phyloP scores from a whole-genome alignment of 1,284 basidiomycete species.

The Pyrrhoderma lamaoense region DNA sequence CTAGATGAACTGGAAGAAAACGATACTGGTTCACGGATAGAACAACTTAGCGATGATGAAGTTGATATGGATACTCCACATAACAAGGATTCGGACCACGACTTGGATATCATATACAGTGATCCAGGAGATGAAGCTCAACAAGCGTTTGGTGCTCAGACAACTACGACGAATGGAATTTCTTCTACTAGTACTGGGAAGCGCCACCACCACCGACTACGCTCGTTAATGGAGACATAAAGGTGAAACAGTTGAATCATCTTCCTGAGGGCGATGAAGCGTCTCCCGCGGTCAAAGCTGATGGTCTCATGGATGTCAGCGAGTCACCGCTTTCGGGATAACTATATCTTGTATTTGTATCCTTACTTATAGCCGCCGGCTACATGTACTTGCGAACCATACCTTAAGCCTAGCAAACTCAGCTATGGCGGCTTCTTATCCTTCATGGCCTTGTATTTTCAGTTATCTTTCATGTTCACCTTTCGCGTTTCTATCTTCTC shows the following conservation, averaged over 20 bases:
- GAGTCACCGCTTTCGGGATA: constrained; percentile 59
- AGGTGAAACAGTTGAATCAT: constrained; percentile 45
- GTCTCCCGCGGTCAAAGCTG: constrained; percentile 49
- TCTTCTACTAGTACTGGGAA: constrained; percentile 30
- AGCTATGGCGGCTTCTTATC: no score
- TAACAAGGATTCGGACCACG: constrained; percentile 23
- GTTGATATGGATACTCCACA: constrained; percentile 16
- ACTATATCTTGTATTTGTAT: constrained; percentile 1
- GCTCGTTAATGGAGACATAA: constrained; percentile 38
- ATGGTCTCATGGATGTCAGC: constrained; percentile 67
- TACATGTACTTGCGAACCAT: no score
- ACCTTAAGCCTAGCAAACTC: neutral
- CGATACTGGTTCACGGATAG: constrained; percentile 24
- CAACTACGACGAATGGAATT: constrained; percentile 19
- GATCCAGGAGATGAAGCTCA: constrained; percentile 24
- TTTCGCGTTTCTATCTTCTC: no score
- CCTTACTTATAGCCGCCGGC: no score
- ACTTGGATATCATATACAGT: constrained; percentile 19
- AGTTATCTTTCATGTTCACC: no score
- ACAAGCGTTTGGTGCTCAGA: constrained; percentile 19
- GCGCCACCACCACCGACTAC: constrained; percentile 38
- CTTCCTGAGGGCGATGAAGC: constrained; percentile 54
- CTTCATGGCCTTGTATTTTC: no score
- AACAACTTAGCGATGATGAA: constrained; percentile 20
- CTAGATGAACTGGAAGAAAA: constrained; percentile 46